Base-by-base conservation (phyloP, 2,329 filamentous ascomycete species). In the Thielaviopsis euricoi region DNA sequence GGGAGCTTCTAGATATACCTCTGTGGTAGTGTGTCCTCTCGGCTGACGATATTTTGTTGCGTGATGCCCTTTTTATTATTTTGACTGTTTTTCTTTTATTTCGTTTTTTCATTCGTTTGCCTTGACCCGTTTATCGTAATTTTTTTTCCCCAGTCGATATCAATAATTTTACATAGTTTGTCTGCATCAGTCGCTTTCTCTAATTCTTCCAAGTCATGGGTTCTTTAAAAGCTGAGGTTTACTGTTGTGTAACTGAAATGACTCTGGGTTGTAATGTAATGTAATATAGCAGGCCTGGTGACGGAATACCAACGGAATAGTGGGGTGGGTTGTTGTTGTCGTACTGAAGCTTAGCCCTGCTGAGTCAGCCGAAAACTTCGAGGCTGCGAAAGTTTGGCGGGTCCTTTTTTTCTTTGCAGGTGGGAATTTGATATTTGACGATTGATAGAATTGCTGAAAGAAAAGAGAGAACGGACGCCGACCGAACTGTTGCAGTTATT, bases 1-100 rank as follows among this genome's bases (percentile, higher is more conserved):
- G 65, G 52, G 52, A 25, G 52, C 52, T 67, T 69, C 65, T 68
- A 69, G 69, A 71, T 71, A 72, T 72, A 65, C 69, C 69, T 70
- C 64, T 66, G 63, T 49, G 55, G 58, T 62, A 60, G 58, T 61
- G 54, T 61, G 57, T 33, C 55, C 56, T 51, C 46, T 55, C 56
- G 48, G 54, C 40, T 58, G 53, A 56, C 60, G 57, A 55, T 58
- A 55, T 57, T 60, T 60, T 60, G 46, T 59, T 52, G 19, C 49
- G 52, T 62, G 59, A 61, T 57, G 59, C 55, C 59, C 56, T 58
- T 61, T 58, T 37, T 49, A 22, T 58, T 58, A 33, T 54, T 54
- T 48, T 6, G 26, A 40, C 29, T 56, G 7, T 56, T 53, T 56
- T 21, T 53, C 6, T 55, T 58, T 17, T 51, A 50, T 37, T 15